Evolutionary conservation across 1,284 basidiomycete species (phyloP).

Genomic region (Volvariella surrecta): DNA sequence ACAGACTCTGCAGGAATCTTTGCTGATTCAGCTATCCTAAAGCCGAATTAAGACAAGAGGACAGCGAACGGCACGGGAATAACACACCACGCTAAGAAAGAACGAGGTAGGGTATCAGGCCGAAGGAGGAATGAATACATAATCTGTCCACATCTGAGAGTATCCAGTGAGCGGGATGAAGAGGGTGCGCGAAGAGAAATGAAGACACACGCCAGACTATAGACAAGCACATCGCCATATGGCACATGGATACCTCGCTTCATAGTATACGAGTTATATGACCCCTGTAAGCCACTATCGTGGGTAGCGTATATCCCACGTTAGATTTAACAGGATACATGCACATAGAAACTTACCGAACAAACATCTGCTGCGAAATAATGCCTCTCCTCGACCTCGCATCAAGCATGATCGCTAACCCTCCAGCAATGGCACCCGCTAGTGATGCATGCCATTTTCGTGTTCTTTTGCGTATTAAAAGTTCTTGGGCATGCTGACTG

Average conservation of each 20-base stretch:
- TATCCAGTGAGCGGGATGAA: neutral
- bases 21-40: slow-evolving; percentile 48
- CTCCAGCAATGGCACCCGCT: slow-evolving; percentile 80
- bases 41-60: neutral
- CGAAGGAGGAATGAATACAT: slow-evolving; percentile 78
- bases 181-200: neutral
- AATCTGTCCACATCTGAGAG: slow-evolving; percentile 74
- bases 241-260: slow-evolving; percentile 69
- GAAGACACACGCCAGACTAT: slow-evolving; percentile 59
- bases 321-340: too few species aligned
- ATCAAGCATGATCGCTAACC: slow-evolving; percentile 80
- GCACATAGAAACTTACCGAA: slow-evolving; percentile 44
- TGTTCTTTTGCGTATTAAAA: slow-evolving; percentile 57
- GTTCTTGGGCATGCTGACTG: slow-evolving; percentile 51
- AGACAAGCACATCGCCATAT: slow-evolving; percentile 79
- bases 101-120: slow-evolving; percentile 76
- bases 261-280: slow-evolving; percentile 67
- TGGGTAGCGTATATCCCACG: slow-evolving; percentile 1
- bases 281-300: slow-evolving; percentile 72
- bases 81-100: slow-evolving; percentile 70
- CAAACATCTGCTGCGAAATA: slow-evolving; percentile 89
- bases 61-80: neutral
- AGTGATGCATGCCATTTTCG: slow-evolving; percentile 83
- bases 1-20: slow-evolving; percentile 58
- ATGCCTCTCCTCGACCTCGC: slow-evolving; percentile 57